Base-by-base conservation (phyloP, 2,329 filamentous ascomycete species). In the Pseudocercospora macadamiae region DNA sequence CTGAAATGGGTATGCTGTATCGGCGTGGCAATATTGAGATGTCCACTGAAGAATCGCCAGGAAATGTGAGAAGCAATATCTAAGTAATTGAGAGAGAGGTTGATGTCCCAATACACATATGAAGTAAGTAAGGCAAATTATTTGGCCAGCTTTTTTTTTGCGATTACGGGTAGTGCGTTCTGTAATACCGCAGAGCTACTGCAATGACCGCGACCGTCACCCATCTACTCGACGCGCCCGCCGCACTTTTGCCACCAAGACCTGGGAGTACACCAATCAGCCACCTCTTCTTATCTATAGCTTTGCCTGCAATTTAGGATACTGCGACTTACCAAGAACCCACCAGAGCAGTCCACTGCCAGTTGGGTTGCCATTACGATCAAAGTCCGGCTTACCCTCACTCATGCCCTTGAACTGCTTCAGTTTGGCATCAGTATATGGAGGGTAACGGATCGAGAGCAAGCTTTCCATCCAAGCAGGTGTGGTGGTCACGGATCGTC, bases 401-500 rank as follows among this genome's bases (percentile, higher is more conserved):
- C 75, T 80, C 74, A 83, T 82, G 8, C 73, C 72, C 59, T 77
- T 73, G 66, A 82, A 79, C 63, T 80, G 78, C 70, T 79, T 76
- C 62, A 81, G 70, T 73, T 87, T 87, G 28, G 55, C 64, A 49
- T 80, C 80, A 2, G 73, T 75, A 66, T 85, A 88, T 2, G 85
- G 85, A 8, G 85, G 85, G 71, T 88, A 88, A 61, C 90, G 83
- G 53, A 90, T 80, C 59, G 83, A 81, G 65, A 93, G 77, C 60
- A 91, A 70, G 36, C 76, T 77, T 71, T 91, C 88, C 64, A 88
- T 81, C 88, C 88, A 91, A 14, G 73, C 68, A 0, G 88, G 88
- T 3, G 86, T 89, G 44, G 79, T 81, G 19, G 85, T 83, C 30
- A 90, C 75, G 51, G 80, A 78, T 34, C 86, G 79, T 16, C 82